Percentiles rank a stretch among this genome's conserved stretches.
Evolutionary conservation across 1,139 yeast genomes (phyloP).

Genomic region (Candida albicans): DNA sequence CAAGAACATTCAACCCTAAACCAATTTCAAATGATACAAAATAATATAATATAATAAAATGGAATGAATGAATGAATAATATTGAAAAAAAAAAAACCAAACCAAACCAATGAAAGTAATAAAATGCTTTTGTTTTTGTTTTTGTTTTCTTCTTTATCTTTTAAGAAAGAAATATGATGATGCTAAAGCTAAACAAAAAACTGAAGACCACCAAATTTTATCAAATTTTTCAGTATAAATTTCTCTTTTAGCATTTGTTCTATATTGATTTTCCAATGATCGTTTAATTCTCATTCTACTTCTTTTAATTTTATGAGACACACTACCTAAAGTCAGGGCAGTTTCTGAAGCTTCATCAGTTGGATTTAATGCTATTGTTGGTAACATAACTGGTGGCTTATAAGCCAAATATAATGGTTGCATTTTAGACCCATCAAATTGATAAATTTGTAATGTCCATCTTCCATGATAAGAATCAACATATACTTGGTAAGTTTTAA

Average conservation of each 20-base stretch:
- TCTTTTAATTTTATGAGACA: slow-evolving; percentile 21
- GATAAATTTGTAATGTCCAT: slow-evolving; percentile 69
- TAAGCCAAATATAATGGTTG: slow-evolving; percentile 91
- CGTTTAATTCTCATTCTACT: slow-evolving; percentile 56
- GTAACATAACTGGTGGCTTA: slow-evolving; percentile 94
- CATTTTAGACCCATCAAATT: slow-evolving; percentile 78
- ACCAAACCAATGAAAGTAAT: too few species aligned
- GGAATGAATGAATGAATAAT: too few species aligned
- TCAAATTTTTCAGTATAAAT: slow-evolving; percentile 44
- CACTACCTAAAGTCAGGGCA: slow-evolving; percentile 29
- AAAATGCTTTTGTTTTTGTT: too few species aligned
- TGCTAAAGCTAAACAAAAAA: slow-evolving; percentile 26
- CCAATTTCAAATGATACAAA: too few species aligned
- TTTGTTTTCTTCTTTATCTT: slow-evolving; percentile 8
- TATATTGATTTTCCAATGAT: slow-evolving; percentile 74
- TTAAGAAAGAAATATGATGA: slow-evolving; percentile 24
- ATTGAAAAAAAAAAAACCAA: too few species aligned
- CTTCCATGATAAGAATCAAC: slow-evolving; percentile 84
- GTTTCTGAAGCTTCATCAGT: slow-evolving; percentile 51
- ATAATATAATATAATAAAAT: too few species aligned
- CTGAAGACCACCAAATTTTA: slow-evolving; percentile 46
- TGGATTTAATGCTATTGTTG: slow-evolving; percentile 88
- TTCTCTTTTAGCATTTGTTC: slow-evolving; percentile 68
- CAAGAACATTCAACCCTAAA: too few species aligned
- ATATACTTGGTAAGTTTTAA: slow-evolving; percentile 55